Percentiles rank a stretch among this genome's conserved stretches.
These are phyloP conservation scores for Colletotrichum sp. DNA, from an alignment of 2,329 filamentous ascomycete genomes.

Conservation along the genomic window DNA sequence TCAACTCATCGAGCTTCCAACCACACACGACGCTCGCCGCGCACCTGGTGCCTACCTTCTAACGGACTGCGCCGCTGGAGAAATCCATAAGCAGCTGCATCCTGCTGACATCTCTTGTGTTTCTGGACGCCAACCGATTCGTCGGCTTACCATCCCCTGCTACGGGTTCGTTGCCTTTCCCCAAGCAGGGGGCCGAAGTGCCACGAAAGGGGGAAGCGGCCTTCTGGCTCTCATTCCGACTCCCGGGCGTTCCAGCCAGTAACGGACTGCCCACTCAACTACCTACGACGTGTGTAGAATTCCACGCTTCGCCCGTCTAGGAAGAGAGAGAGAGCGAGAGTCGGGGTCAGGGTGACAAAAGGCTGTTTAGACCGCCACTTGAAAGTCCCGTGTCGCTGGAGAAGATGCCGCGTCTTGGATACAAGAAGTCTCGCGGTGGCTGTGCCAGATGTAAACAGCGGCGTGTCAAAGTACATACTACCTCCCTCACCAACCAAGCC, in stretches of 20 bases:
- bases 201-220: not conserved
- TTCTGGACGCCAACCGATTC: not conserved
- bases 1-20: not conserved
- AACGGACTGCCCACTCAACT: not conserved
- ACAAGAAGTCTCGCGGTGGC: slow-evolving; percentile 39
- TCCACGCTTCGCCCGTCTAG: not conserved
- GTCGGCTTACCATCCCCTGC: not conserved
- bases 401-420: slow-evolving; percentile 33
- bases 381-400: not conserved
- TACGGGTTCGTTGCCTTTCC: not conserved
- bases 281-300: not conserved
- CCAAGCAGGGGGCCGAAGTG: not conserved
- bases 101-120: not conserved
- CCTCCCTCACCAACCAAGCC: not conserved
- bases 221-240: not conserved
- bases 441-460: slow-evolving; percentile 40
- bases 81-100: not conserved
- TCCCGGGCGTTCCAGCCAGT: not conserved
- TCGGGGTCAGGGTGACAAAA: not conserved
- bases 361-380: not conserved
- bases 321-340: not conserved
- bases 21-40: not conserved
- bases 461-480: slow-evolving; percentile 35
- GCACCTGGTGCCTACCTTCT: not conserved
- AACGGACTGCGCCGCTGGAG: not conserved